A percentile compares a stretch with the other conserved stretches of the same genome.
These are phyloP conservation scores for Leersia perrieri DNA, from an alignment of 176 grass and related monocot species.

Conservation along the genomic window DNA sequence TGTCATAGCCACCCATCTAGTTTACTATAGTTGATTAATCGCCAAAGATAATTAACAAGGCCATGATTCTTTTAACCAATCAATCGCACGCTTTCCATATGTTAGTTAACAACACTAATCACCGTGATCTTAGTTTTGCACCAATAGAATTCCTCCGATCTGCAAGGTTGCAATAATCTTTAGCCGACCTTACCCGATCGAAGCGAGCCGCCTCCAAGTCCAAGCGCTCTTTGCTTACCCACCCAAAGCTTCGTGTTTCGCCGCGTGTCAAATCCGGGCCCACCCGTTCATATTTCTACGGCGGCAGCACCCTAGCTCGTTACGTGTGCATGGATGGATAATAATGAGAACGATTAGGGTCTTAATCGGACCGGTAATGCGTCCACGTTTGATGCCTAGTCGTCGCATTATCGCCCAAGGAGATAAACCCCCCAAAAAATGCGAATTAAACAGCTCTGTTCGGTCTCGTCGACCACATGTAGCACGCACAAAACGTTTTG, in stretches of 20 bases:
- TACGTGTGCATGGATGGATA: neutral
- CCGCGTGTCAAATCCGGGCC: conserved; percentile 17
- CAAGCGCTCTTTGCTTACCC: neutral
- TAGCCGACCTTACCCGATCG: neutral
- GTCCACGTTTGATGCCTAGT: conserved; percentile 23
- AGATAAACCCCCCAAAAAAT: neutral
- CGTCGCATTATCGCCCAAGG: neutral
- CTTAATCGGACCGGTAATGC: neutral
- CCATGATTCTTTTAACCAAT: neutral
- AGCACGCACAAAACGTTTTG: conserved; percentile 29
- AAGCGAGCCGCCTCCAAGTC: neutral
- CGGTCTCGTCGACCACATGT: neutral
- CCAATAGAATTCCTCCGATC: neutral
- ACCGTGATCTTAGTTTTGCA: neutral
- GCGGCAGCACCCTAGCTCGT: neutral
- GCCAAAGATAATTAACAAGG: neutral
- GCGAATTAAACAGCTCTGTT: neutral
- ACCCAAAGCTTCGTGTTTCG: conserved; percentile 14
- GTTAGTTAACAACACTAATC: neutral
- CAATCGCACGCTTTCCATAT: neutral
- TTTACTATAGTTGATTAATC: neutral
- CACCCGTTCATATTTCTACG: neutral
- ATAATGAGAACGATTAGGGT: neutral
- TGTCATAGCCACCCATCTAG: neutral
- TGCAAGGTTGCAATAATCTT: conserved; percentile 18